Evolutionary conservation across 2,329 filamentous ascomycete genomes (phyloP).

Genomic region (Phialophora chinensis): DNA sequence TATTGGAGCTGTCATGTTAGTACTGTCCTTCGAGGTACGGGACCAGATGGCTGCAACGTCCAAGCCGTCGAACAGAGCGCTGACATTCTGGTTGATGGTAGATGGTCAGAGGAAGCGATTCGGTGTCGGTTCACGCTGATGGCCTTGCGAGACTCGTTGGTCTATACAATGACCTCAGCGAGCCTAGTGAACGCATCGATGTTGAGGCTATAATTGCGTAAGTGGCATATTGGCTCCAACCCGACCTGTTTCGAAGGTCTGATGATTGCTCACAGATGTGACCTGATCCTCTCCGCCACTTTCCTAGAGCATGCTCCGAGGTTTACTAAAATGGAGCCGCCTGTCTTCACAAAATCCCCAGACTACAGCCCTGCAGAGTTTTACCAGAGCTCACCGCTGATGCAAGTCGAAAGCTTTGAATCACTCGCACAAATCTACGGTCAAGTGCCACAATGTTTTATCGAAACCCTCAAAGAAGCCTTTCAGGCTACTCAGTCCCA

Average conservation of each 20-base stretch:
- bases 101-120: slow-evolving; percentile 17
- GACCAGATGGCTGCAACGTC: background rate
- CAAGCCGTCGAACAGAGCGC: background rate
- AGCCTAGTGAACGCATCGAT: background rate
- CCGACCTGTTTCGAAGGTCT: background rate
- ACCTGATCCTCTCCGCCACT: slow-evolving; percentile 21
- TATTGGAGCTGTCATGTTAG: slow-evolving; percentile 12
- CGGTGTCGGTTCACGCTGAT: slow-evolving; percentile 16
- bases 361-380: background rate
- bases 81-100: background rate
- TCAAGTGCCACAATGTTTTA: slow-evolving; percentile 1
- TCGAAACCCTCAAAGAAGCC: slow-evolving; percentile 10
- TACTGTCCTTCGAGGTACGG: slow-evolving; percentile 22
- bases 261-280: slow-evolving; percentile 7
- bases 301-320: background rate
- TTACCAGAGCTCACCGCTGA: slow-evolving; percentile 17
- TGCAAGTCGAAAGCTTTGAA: slow-evolving; percentile 13
- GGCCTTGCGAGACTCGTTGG: slow-evolving; percentile 17
- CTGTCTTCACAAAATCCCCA: background rate
- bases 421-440: slow-evolving; percentile 3
- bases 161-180: background rate
- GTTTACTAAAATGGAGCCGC: slow-evolving; percentile 2
- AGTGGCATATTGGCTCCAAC: background rate
- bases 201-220: slow-evolving; percentile 15
- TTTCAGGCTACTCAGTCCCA: slow-evolving; percentile 9